phyloP scores from a whole-genome alignment of 495 filamentous ascomycete species.

The Rostrohypoxylon terebratum region DNA sequence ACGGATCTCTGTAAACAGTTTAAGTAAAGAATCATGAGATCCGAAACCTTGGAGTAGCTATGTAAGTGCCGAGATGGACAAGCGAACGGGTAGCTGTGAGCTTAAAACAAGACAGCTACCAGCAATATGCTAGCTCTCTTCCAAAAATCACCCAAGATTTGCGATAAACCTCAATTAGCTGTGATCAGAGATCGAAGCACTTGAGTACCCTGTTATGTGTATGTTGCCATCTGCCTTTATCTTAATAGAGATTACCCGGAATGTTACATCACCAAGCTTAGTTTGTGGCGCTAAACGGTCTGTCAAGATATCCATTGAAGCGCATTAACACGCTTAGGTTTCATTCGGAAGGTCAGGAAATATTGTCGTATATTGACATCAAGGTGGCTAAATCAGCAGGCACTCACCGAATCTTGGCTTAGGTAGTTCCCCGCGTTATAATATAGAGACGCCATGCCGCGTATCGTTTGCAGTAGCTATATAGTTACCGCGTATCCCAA shows the following conservation, averaged over 20 bases:
- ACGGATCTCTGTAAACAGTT: neutral
- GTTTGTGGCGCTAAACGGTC: neutral
- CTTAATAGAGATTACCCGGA: slow-evolving; percentile 2
- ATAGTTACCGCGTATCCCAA: slow-evolving; percentile 14
- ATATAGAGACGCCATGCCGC: slow-evolving; percentile 3
- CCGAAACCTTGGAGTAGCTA: neutral
- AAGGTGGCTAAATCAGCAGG: slow-evolving; percentile 46
- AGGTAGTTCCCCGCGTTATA: slow-evolving; percentile 42
- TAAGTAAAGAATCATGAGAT: neutral
- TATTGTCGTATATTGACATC: slow-evolving; percentile 41
- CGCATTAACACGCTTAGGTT: slow-evolving; percentile 30
- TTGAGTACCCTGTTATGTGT: neutral
- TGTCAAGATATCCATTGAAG: slow-evolving; percentile 3
- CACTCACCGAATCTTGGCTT: slow-evolving; percentile 29
- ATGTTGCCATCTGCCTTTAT: slow-evolving; percentile 8
- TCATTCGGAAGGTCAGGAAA: slow-evolving; percentile 44
- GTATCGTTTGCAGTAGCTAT: slow-evolving; percentile 11
- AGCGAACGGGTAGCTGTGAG: neutral
- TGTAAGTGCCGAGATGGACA: neutral
- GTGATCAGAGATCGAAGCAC: neutral
- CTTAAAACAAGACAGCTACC: neutral
- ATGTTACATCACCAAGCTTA: neutral
- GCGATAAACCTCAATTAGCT: neutral
- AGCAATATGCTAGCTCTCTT: neutral
- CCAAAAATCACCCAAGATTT: neutral